Base-by-base conservation (phyloP, 495 filamentous ascomycete species). In the Emericellopsis terricola region DNA sequence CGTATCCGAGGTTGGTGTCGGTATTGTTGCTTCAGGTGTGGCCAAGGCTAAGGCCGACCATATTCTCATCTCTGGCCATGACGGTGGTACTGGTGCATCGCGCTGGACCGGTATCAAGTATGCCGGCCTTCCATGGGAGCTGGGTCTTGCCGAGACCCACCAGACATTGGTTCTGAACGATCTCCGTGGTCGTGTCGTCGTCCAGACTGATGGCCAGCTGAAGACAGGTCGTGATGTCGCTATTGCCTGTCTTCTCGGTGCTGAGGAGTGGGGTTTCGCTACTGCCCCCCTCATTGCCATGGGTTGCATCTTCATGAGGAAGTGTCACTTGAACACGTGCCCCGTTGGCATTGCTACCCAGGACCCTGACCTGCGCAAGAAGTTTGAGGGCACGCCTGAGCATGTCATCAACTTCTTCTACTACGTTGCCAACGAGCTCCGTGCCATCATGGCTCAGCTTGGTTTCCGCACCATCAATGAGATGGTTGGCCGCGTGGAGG, bases 321-420 rank as follows among this genome's bases (percentile, higher is more conserved):
- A 82, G 45, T 74, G 69, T 43, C 62, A 64, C 18, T 38, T 78
- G 24, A 94, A 94, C 46, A 93, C 83, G 18, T 96, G 89, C 57
- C 87, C 89, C 1, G 89, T 97, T 8, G 89, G 89, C 49, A 94
- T 99, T 34, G 89, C 89, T 1, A 94, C 89, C 4, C 89, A 99
- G 49, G 91, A 99, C 45, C 82, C 83, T 4, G 84, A 91, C 48
- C 72, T 99, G 2, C 73, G 91, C 15, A 81, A 84, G 64, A 99
- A 94, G 62, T 96, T 99, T 57, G 67, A 71, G 28, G 91, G 89
- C 19, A 85, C 82, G 0, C 87, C 89, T 5, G 89, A 99, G 56
- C 83, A 99, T 50, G 89, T 94, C 29, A 99, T 99, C 57, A 99
- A 99, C 65, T 99, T 96, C 69, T 99, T 99, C 63, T 99, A 94